A percentile compares a stretch with the other conserved stretches of the same genome.
Evolutionary conservation across 345 rosid species (phyloP).

Genomic region (Dimocarpus longan): DNA sequence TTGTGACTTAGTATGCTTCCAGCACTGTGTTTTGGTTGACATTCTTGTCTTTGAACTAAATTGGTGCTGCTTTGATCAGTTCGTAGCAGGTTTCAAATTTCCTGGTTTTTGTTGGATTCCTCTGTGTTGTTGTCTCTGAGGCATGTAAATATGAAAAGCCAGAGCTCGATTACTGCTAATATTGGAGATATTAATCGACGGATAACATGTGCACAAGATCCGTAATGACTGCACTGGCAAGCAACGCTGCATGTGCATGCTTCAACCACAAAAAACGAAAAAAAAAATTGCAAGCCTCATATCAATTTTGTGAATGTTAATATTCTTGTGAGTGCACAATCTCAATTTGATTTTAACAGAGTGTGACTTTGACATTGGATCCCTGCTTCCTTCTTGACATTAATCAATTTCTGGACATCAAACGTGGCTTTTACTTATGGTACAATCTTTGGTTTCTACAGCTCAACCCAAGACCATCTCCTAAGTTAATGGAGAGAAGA

Average conservation of each 20-base stretch:
- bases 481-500: slow-evolving; percentile 64
- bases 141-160: slow-evolving; percentile 56
- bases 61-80: slow-evolving; percentile 11
- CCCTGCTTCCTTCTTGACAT: slow-evolving; percentile 3
- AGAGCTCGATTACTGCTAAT: slow-evolving; percentile 38
- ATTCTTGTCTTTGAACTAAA: neutral
- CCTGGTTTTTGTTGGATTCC: slow-evolving; percentile 23
- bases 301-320: neutral
- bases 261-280: neutral
- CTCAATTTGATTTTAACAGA: neutral
- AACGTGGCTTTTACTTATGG: slow-evolving; percentile 10
- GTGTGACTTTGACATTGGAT: neutral
- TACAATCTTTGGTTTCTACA: slow-evolving; percentile 36
- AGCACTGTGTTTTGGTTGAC: neutral
- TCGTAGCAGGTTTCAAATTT: slow-evolving; percentile 28
- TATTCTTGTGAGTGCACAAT: neutral
- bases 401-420: slow-evolving; percentile 3
- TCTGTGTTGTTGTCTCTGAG: slow-evolving; percentile 33
- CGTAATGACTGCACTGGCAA: neutral
- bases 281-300: neutral
- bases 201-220: slow-evolving; percentile 50
- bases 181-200: slow-evolving; percentile 45
- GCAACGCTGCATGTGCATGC: neutral
- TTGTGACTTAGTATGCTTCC: neutral
- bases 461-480: slow-evolving; percentile 65